phyloP scores from a whole-genome alignment of 495 filamentous ascomycete genomes.

The Trichoderma reesei region DNA sequence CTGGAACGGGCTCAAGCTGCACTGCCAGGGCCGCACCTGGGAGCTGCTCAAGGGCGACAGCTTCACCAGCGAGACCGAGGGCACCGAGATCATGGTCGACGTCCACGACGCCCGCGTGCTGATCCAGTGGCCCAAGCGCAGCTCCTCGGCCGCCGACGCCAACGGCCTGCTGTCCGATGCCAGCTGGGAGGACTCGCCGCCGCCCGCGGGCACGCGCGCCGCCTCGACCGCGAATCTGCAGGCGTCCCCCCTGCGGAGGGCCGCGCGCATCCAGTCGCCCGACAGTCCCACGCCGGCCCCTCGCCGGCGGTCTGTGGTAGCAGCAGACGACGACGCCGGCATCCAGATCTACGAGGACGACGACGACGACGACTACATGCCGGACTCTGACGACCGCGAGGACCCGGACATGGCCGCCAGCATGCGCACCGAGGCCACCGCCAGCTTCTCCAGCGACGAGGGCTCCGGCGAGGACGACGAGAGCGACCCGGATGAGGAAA shows the following conservation, averaged over 20 bases:
- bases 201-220: slow-evolving; percentile 25
- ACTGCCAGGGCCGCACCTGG: slow-evolving; percentile 81
- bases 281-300: slow-evolving; percentile 62
- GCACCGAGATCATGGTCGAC: slow-evolving; percentile 89
- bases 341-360: slow-evolving; percentile 52
- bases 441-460: slow-evolving; percentile 47
- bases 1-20: slow-evolving; percentile 91
- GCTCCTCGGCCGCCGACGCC: slow-evolving; percentile 46
- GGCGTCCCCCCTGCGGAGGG: slow-evolving; percentile 60
- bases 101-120: slow-evolving; percentile 77
- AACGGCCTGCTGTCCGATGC: slow-evolving; percentile 55
- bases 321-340: slow-evolving; percentile 16
- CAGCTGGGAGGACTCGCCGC: slow-evolving; percentile 55
- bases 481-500: slow-evolving; percentile 81
- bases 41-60: slow-evolving; percentile 79
- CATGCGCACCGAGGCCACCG: slow-evolving; percentile 29
- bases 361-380: slow-evolving; percentile 33
- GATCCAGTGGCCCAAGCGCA: slow-evolving; percentile 69
- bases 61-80: slow-evolving; percentile 83
- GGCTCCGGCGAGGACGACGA: slow-evolving; percentile 51
- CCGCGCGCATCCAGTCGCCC: slow-evolving; percentile 54
- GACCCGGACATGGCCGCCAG: slow-evolving; percentile 14
- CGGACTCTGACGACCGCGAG: slow-evolving; percentile 14
- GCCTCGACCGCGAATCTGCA: slow-evolving; percentile 29
- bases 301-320: slow-evolving; percentile 14